Evolutionary conservation across 2,329 filamentous ascomycete genomes (phyloP).

Genomic region (Hysterium pulicare): DNA sequence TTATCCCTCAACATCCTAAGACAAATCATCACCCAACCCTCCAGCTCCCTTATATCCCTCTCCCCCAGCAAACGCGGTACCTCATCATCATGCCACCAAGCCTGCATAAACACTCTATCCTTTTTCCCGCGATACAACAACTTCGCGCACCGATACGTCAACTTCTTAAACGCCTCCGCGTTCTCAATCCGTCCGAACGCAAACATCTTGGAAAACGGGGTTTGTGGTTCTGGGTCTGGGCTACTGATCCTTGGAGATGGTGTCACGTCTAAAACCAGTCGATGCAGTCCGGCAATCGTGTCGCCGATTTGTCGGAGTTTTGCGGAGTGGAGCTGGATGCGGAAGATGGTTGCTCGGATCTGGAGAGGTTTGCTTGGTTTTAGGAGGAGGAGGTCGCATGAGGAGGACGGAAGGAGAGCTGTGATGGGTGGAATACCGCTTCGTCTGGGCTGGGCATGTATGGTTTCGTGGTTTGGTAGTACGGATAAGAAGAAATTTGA

Average conservation of each 20-base stretch:
- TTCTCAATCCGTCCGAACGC: not conserved
- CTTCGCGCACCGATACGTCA: not conserved
- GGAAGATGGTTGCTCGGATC: not conserved
- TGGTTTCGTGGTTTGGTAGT: too few relatives aligned
- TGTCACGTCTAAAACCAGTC: not conserved
- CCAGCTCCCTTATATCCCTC: conserved; percentile 3
- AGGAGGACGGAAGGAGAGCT: too few relatives aligned
- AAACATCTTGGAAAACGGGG: not conserved
- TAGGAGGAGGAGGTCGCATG: not conserved
- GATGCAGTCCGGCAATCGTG: not conserved
- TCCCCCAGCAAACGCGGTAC: not conserved
- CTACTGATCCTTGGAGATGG: not conserved
- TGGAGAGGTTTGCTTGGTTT: not conserved
- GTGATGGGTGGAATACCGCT: too few relatives aligned
- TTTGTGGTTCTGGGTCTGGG: not conserved
- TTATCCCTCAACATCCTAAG: not conserved
- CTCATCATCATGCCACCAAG: not conserved
- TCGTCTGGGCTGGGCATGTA: too few relatives aligned
- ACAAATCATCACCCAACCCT: conserved; percentile 2
- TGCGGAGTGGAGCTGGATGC: not conserved
- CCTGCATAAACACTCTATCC: not conserved
- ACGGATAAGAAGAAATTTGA: too few relatives aligned
- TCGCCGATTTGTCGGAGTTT: not conserved
- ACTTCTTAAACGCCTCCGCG: not conserved
- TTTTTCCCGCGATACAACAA: not conserved